Base-by-base conservation (phyloP, 139 green algal genomes). In the Chlorella sp. region DNA sequence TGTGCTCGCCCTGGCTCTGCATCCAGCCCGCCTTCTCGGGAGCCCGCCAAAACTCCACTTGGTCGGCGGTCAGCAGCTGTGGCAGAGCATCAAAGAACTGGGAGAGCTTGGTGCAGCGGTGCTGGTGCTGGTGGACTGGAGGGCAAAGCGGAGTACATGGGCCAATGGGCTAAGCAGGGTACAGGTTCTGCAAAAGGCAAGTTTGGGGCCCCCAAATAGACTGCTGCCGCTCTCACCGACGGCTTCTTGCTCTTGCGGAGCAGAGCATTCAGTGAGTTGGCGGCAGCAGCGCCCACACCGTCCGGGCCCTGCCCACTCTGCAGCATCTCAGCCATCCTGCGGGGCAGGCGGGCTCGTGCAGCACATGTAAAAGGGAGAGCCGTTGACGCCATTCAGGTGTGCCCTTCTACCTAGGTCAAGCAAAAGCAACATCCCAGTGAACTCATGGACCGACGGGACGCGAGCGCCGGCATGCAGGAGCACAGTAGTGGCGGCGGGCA, bases 21-120 rank as follows among this genome's bases (percentile, higher is more conserved):
- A 98, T 90, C 95, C 95, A 98, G 28, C 96, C 96, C 0, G 86
- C 88, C 90, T 97, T 98, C 60, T 98, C 96, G 0, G 96, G 82
- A 21, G 74, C 60, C 25, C 84, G 81, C 96, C 96, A 98, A 83
- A 97, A 98, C 85, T 97, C 94, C 25, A 98, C 94, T 28, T 96
- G 93, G 63, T 98, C 95, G 3, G 90, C 92, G 13, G 88, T 91
- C 17, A 93, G 92, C 74, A 98, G 76, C 92, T 85, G 62, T 60
- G 51, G 25, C 36, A 60, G 39, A 36, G 34, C 32, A 38, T 5
- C 55, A 69, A 23, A 3, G 39, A 56, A n/a, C n/a, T n/a, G n/a
- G 71, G 20, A 51, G 47, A n/a, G 30, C 16, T 23, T 26, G 47
- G n/a, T 17, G 74, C 15, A 47, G 18, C n/a, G n/a, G n/a, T n/a